Percentiles rank a stretch among this genome's conserved stretches.
Evolutionary conservation across 2,329 filamentous ascomycete species (phyloP).

Genomic region (Cyphellophora attinorum): DNA sequence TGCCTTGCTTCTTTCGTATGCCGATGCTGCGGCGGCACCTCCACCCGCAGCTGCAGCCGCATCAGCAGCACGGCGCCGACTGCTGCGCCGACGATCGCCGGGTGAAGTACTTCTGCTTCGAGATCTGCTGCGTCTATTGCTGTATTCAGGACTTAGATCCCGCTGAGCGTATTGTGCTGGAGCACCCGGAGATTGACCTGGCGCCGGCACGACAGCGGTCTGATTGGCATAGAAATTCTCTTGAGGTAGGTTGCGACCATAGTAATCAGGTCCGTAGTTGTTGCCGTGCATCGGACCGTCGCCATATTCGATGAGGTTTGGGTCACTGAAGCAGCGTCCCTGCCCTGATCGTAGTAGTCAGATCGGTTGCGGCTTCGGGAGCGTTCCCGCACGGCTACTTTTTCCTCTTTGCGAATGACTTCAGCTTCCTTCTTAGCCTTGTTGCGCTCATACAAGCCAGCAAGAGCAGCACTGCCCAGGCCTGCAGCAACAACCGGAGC

Average conservation of each 20-base stretch:
- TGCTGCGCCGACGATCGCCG: slow-evolving; percentile 24
- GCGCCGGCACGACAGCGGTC: slow-evolving; percentile 32
- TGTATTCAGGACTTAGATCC: slow-evolving; percentile 30
- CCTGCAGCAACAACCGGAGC: slow-evolving; percentile 53
- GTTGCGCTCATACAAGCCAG: slow-evolving; percentile 53
- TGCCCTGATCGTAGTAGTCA: slow-evolving; percentile 28
- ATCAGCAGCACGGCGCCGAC: slow-evolving; percentile 37
- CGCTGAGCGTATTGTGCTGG: slow-evolving; percentile 24
- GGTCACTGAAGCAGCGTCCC: slow-evolving; percentile 38
- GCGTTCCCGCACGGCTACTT: slow-evolving; percentile 32
- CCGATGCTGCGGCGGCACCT: slow-evolving; percentile 47
- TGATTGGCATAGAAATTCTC: slow-evolving; percentile 27
- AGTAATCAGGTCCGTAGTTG: slow-evolving; percentile 36
- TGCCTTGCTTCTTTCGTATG: slow-evolving; percentile 47
- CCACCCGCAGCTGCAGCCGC: slow-evolving; percentile 49
- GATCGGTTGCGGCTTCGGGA: slow-evolving; percentile 34
- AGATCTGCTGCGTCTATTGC: slow-evolving; percentile 22
- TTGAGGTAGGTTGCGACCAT: slow-evolving; percentile 30
- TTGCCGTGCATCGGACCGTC: slow-evolving; percentile 52
- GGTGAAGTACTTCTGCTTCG: slow-evolving; percentile 26
- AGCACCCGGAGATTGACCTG: slow-evolving; percentile 16
- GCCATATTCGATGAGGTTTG: slow-evolving; percentile 54
- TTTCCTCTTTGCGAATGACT: slow-evolving; percentile 22
- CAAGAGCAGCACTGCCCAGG: slow-evolving; percentile 50
- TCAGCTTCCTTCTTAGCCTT: slow-evolving; percentile 46